Percentiles rank a stretch among this genome's conserved stretches.
These are phyloP conservation scores for Cercospora canescens DNA, from an alignment of 2,329 filamentous ascomycete species.

Conservation along the genomic window DNA sequence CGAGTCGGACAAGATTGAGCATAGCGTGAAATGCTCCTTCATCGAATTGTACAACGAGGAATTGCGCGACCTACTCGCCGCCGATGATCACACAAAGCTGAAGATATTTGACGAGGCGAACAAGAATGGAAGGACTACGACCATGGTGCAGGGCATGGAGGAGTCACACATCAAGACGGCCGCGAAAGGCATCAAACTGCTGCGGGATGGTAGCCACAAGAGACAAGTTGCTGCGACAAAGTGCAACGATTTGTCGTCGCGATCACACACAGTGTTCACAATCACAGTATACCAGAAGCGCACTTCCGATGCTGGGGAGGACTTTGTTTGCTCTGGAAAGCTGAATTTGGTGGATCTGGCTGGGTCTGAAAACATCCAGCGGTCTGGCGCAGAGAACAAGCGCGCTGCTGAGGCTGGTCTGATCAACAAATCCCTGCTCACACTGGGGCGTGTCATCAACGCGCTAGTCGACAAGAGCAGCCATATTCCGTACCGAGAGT, in stretches of 20 bases:
- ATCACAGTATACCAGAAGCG: constrained; percentile 90
- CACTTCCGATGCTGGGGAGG: constrained; percentile 78
- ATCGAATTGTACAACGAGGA: constrained; percentile 99
- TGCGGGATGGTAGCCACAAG: constrained; percentile 87
- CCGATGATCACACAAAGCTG: constrained; percentile 79
- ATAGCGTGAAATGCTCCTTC: constrained; percentile 94
- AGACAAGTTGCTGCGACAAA: constrained; percentile 99
- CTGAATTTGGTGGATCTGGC: constrained; percentile 95
- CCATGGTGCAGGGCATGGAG: constrained; percentile 96
- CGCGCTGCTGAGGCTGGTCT: constrained; percentile 91
- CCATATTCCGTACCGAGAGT: constrained; percentile 92
- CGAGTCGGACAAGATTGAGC: constrained; percentile 65
- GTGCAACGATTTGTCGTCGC: constrained; percentile 95
- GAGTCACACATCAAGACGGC: constrained; percentile 89
- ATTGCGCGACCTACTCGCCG: constrained; percentile 80
- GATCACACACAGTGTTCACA: constrained; percentile 96
- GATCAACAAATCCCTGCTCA: constrained; percentile 97
- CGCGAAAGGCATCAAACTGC: constrained; percentile 79
- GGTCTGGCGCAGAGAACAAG: constrained; percentile 97
- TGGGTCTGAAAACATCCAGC: constrained; percentile 95
- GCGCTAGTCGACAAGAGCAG: constrained; percentile 85
- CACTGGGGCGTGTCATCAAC: constrained; percentile 94
- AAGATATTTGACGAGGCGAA: constrained; percentile 94
- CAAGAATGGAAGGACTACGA: constrained; percentile 80
- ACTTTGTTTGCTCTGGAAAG: constrained; percentile 88